Conservation (phyloP, 2,329 filamentous ascomycete genomes). For the Rutstroemia sp. region DNA sequence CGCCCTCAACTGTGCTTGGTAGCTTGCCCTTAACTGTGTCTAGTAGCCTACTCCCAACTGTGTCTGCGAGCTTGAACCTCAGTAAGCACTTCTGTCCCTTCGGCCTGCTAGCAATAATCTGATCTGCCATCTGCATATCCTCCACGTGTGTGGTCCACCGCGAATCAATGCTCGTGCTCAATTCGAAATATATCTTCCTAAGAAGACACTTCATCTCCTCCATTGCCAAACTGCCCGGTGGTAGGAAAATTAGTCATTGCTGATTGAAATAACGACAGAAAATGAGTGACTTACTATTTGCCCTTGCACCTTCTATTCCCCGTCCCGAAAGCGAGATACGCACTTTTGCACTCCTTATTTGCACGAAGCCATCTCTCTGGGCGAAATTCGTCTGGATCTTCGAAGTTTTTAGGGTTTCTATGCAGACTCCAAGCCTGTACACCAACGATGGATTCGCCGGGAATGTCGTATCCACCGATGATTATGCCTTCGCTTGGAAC, state of each 20-base stretch:
- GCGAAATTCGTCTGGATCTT: constrained; percentile 67
- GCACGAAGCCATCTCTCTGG: constrained; percentile 78
- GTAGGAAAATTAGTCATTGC: neutral
- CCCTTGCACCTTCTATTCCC: constrained; percentile 60
- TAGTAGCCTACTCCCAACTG: no score
- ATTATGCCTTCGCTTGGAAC: constrained; percentile 46
- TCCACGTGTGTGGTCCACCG: constrained; percentile 44
- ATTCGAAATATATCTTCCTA: constrained; percentile 53
- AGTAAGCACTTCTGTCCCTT: constrained; percentile 1
- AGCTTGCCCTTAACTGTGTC: no score
- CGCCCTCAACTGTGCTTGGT: no score
- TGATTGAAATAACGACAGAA: neutral
- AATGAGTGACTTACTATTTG: constrained; percentile 49
- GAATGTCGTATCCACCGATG: constrained; percentile 49
- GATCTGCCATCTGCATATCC: constrained; percentile 58
- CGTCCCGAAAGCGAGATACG: constrained; percentile 59
- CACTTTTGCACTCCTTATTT: constrained; percentile 52
- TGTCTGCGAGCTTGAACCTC: neutral
- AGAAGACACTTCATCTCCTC: constrained; percentile 62
- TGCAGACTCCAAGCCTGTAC: constrained; percentile 56
- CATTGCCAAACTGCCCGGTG: constrained; percentile 40
- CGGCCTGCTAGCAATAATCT: constrained; percentile 41
- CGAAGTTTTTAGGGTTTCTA: constrained; percentile 60
- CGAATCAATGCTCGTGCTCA: constrained; percentile 41
- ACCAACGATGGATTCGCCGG: constrained; percentile 48